phyloP scores from a whole-genome alignment of 352 stramenopile species.

The Pythium aphanidermatum region DNA sequence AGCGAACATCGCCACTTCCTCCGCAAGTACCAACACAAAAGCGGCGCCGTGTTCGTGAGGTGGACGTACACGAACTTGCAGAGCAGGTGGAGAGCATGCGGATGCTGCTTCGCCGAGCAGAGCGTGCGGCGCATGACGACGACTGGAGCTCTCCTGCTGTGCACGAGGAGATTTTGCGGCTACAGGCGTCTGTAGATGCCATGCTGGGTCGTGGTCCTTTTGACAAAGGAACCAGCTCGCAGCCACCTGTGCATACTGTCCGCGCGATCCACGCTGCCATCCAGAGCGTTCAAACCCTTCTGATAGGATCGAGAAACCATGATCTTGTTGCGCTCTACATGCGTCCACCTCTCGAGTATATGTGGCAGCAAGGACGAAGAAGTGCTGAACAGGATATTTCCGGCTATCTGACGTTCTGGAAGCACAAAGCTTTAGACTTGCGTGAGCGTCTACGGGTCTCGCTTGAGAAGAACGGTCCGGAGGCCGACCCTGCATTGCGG shows the following conservation, averaged over 20 bases:
- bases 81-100: background rate
- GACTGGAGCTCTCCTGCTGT: slow-evolving; percentile 3
- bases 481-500: slow-evolving; percentile 2
- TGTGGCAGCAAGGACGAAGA: slow-evolving; percentile 21
- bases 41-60: slow-evolving; percentile 5
- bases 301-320: background rate
- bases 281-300: slow-evolving; percentile 8
- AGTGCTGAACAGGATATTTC: slow-evolving; percentile 21
- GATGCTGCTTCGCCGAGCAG: background rate
- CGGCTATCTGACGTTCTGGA: slow-evolving; percentile 27
- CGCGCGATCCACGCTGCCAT: slow-evolving; percentile 14
- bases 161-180: slow-evolving; percentile 10
- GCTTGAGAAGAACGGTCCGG: background rate
- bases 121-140: background rate
- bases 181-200: slow-evolving; percentile 13
- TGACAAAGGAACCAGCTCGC: background rate
- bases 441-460: slow-evolving; percentile 14
- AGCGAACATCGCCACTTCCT: too few species aligned
- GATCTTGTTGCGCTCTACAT: slow-evolving; percentile 2
- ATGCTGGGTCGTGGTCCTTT: slow-evolving; percentile 1
- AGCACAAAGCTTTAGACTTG: slow-evolving; percentile 25
- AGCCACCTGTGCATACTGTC: slow-evolving; percentile 7
- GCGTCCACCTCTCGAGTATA: slow-evolving; percentile 9
- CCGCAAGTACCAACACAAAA: slow-evolving; percentile 1
- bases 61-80: background rate